Conservation (phyloP, 1,284 basidiomycete species). For the Rhodotorula sp. region DNA sequence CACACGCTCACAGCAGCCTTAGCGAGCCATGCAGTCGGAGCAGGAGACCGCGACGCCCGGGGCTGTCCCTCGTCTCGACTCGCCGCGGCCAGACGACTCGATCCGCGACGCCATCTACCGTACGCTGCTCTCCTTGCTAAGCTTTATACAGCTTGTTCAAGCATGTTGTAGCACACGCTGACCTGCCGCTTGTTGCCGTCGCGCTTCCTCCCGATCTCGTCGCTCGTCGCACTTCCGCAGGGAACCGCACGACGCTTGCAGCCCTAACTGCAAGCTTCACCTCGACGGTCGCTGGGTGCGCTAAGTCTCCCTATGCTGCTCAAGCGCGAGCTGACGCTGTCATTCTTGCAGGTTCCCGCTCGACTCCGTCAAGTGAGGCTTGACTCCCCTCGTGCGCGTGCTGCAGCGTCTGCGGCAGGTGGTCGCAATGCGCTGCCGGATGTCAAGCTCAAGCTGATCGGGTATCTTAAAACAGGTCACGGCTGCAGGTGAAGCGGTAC, state of each 20-base stretch:
- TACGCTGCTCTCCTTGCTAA: neutral
- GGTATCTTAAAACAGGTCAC: slow-evolving; percentile 61
- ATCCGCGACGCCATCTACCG: slow-evolving; percentile 12
- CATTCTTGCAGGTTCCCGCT: slow-evolving; percentile 57
- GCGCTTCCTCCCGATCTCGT: neutral
- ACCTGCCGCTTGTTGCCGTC: neutral
- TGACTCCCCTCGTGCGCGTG: neutral
- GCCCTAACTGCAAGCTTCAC: slow-evolving; percentile 53
- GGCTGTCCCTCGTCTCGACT: neutral
- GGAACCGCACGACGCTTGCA: slow-evolving; percentile 45
- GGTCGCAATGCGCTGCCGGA: fast-evolving
- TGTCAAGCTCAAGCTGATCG: neutral
- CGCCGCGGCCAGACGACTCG: neutral
- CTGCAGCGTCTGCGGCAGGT: neutral
- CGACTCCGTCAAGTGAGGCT: slow-evolving; percentile 62
- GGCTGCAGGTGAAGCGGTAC: slow-evolving; percentile 77
- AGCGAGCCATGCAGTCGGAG: neutral
- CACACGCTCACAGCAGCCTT: neutral
- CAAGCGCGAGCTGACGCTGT: neutral
- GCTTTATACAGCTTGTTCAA: neutral
- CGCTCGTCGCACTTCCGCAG: neutral
- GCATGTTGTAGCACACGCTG: neutral
- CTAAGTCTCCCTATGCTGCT: neutral
- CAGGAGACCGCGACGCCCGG: neutral
- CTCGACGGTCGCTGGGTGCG: slow-evolving; percentile 51